Evolutionary conservation across 163 green algal genomes (phyloP), one percentile per base, ranked within the genome.

Genomic region (Picocystis sp.): DNA sequence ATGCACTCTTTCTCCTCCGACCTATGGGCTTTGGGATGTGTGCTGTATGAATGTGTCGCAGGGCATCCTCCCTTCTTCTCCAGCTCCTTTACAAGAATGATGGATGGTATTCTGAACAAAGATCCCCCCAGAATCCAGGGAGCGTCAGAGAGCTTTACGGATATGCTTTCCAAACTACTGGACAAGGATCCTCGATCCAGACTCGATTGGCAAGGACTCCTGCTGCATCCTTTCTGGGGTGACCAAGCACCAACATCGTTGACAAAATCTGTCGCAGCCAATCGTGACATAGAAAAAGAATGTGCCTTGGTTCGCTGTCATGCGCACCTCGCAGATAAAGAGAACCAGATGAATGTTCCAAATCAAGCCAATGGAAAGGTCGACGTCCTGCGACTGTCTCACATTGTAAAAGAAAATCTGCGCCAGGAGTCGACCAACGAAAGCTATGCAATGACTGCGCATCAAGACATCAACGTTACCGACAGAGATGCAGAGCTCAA

Each of bases 11-110:
- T 72, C 23, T 76, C 74, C 11, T 82, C 71, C 1, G 87, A 96
- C 69, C 65, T 96, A 23, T 97, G 81, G 78, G 76, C 81, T 0
- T 66, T 97, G 0, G 87, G 87, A 14, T 94, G 83, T 64, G 69
- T 94, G 25, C 73, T 97, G 52, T 94, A 92, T 57, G 82, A 95
- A 67, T 89, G 78, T 56, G 71, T 72, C 12, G 75, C 80, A 19
- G 87, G 87, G 1, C 57, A 67, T 3, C 83, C 85, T 21, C 87
- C 86, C 41, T 96, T 95, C 64, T 62, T 86, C 12, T 78, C 76
- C 42, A 65, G 64, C 10, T 80, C 63, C 17, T 78, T 93, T 51
- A 78, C 73, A 22, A 57, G 86, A 62, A 78, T 94, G 25, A 73
- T 83, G 21, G 54, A 50, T 24, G 38, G 45, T 21, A 63, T 78